phyloP scores from a whole-genome alignment of 2,329 filamentous ascomycete genomes.

The Hymenoscyphus occultus region DNA sequence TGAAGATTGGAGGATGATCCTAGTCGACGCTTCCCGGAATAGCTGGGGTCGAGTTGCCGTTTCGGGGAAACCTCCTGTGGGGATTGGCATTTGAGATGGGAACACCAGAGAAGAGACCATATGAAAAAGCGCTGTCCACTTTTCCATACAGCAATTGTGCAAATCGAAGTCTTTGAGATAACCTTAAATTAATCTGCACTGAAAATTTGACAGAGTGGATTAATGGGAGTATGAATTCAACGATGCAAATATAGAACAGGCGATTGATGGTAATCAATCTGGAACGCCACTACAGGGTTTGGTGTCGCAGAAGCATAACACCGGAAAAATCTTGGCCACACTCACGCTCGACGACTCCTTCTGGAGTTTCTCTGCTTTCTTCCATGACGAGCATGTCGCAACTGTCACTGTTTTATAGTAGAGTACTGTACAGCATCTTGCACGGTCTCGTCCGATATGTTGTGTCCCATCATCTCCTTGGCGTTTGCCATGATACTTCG shows the following conservation, averaged over 20 bases:
- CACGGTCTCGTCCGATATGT: neutral
- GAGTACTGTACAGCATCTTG: neutral
- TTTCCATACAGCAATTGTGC: too few species aligned
- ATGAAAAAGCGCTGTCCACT: neutral
- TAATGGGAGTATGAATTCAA: too few species aligned
- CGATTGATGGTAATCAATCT: neutral
- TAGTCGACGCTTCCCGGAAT: neutral
- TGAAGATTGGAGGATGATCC: neutral
- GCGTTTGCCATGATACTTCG: neutral
- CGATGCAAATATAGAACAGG: too few species aligned
- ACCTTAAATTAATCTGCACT: too few species aligned
- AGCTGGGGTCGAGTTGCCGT: neutral
- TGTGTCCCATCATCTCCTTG: neutral
- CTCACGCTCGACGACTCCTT: neutral
- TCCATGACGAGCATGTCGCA: too few species aligned
- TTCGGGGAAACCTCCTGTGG: neutral
- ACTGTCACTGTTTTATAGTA: too few species aligned
- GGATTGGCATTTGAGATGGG: neutral
- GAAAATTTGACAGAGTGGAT: too few species aligned
- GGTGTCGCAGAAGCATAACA: conserved; percentile 4
- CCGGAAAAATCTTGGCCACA: conserved; percentile 2
- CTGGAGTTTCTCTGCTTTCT: neutral
- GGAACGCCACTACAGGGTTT: conserved; percentile 7
- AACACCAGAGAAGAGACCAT: neutral
- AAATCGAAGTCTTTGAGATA: too few species aligned